A percentile compares a stretch with the other conserved stretches of the same genome.
These are phyloP conservation scores for Beauveria sp. DNA, from an alignment of 2,329 filamentous ascomycete genomes.

Conservation along the genomic window DNA sequence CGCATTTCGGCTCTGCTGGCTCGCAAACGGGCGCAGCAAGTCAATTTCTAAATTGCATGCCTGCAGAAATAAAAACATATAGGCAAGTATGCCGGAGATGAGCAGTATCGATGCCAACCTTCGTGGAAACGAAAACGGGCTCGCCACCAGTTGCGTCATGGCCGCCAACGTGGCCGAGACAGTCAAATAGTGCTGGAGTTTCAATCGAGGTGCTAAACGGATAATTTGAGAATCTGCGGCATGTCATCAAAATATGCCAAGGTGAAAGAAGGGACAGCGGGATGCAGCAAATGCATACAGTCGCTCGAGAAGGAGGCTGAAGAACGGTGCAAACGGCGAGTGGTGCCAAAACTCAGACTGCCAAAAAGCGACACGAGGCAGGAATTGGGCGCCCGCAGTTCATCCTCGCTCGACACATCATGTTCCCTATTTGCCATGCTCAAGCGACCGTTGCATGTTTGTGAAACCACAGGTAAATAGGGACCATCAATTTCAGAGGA, in stretches of 20 bases:
- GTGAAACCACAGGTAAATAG: not conserved
- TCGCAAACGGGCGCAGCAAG: not conserved
- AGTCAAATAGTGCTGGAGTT: not conserved
- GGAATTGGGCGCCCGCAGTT: not conserved
- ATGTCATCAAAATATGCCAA: not conserved
- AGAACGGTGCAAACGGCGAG: not conserved
- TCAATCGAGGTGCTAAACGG: not conserved
- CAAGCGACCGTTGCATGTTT: not conserved
- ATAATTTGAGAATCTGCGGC: not conserved
- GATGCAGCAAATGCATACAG: not conserved
- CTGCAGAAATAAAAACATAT: not conserved
- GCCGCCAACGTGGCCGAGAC: not conserved
- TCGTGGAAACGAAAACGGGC: not conserved
- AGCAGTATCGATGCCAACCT: not conserved
- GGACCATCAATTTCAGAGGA: not conserved
- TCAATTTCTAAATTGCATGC: not conserved
- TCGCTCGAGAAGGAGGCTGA: not conserved
- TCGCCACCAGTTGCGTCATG: slow-evolving; percentile 2
- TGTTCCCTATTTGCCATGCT: not conserved
- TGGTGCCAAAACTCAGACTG: not conserved
- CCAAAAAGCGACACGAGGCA: not conserved
- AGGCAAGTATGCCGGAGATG: not conserved
- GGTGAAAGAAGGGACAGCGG: not conserved
- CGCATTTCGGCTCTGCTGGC: not conserved
- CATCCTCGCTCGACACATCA: not conserved